Evolutionary conservation across 208 protist genomes (phyloP).

Genomic region (Crithidia bombi): DNA sequence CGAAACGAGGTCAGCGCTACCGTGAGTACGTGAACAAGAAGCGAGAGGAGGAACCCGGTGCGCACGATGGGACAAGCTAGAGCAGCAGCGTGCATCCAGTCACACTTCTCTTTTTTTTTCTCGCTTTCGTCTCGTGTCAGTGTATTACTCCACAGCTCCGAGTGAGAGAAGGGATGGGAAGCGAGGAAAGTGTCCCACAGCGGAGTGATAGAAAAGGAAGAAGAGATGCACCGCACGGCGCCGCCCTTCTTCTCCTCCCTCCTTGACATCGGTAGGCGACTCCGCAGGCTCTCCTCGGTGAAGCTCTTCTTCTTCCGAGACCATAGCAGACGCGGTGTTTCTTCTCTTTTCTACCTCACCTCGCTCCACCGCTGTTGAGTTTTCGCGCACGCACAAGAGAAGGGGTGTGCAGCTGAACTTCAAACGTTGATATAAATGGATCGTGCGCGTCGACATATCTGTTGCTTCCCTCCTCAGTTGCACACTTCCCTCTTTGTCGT

Average conservation of each 20-base stretch:
- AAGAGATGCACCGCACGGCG: neutral
- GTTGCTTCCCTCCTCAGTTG: too few species aligned
- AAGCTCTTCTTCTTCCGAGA: neutral
- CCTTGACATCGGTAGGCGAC: neutral
- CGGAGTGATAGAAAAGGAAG: neutral
- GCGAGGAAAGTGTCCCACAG: too few species aligned
- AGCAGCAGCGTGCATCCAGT: neutral
- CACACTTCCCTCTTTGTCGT: too few species aligned
- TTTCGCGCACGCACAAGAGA: too few species aligned
- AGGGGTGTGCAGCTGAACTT: too few species aligned
- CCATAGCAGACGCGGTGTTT: neutral
- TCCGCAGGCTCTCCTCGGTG: neutral
- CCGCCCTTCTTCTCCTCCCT: neutral
- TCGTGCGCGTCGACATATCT: too few species aligned
- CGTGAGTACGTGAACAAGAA: conserved; percentile 75
- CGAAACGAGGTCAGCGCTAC: conserved; percentile 61
- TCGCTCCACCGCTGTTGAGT: too few species aligned
- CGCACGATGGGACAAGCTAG: neutral
- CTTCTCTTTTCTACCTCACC: conserved; percentile 13
- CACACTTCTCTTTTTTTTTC: neutral
- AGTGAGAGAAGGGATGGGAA: too few species aligned
- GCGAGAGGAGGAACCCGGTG: conserved; percentile 17
- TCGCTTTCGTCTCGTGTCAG: neutral
- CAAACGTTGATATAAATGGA: too few species aligned
- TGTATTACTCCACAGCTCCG: too few species aligned